Conservation (phyloP, 768 basidiomycete species). For the Tephrocybe sp. region DNA sequence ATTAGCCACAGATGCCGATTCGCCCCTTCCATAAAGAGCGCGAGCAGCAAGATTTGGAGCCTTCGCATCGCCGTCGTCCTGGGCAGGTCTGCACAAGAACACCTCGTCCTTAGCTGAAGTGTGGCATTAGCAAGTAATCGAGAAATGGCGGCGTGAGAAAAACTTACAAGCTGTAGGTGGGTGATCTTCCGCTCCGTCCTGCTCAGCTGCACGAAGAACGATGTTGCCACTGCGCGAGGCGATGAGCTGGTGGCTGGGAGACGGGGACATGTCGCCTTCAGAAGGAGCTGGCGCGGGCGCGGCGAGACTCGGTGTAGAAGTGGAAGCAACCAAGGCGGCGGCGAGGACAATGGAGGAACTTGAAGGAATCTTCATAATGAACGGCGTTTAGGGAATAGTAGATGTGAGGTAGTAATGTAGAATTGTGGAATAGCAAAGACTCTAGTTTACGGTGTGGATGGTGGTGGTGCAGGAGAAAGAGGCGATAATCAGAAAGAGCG, state of each 20-base stretch:
- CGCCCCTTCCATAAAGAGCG: slow-evolving; percentile 2
- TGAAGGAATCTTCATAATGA: slow-evolving; percentile 44
- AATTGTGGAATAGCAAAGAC: slow-evolving; percentile 1
- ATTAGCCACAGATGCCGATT: background rate
- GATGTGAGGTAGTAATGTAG: slow-evolving; percentile 25
- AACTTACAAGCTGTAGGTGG: background rate
- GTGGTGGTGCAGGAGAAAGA: slow-evolving; percentile 16
- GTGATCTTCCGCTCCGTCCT: slow-evolving; percentile 12
- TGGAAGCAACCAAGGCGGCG: slow-evolving; percentile 48
- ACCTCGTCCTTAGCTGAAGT: background rate
- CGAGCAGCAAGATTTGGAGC: background rate
- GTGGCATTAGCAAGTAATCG: background rate
- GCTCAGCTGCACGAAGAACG: slow-evolving; percentile 10
- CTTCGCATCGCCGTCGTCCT: background rate
- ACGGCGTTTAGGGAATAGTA: slow-evolving; percentile 49
- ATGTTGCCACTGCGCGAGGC: slow-evolving; percentile 14
- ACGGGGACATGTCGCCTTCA: slow-evolving; percentile 23
- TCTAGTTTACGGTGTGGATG: slow-evolving; percentile 11
- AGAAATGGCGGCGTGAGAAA: background rate
- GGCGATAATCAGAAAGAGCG: slow-evolving; percentile 5
- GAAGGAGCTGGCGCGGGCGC: slow-evolving; percentile 37
- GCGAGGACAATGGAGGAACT: slow-evolving; percentile 49
- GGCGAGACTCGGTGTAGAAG: slow-evolving; percentile 46
- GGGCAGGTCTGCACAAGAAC: background rate
- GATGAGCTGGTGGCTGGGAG: slow-evolving; percentile 21